Base-by-base conservation (phyloP, 2,329 filamentous ascomycete species). In the Bertia moriformis region DNA sequence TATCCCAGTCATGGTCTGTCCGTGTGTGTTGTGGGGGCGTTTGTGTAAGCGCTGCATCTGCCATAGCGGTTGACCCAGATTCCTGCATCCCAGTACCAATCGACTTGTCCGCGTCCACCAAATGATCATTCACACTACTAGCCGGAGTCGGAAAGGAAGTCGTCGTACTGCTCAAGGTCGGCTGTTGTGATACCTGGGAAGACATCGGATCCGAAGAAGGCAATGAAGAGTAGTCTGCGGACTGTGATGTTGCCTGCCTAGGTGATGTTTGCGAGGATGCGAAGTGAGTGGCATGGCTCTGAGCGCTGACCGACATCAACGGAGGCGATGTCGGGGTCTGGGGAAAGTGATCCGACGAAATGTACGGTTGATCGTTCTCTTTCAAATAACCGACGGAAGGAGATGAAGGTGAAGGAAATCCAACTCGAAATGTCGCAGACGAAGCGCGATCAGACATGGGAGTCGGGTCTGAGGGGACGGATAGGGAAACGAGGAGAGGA, bases 271-370 rank as follows among this genome's bases (percentile, higher is more conserved):
- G 59, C 50, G 56, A 52, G 48, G 60, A 55, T 53, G 55, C 51
- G 51, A 61, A 57, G 48, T 55, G 54, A 49, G 59, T 56, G 54
- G 57, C 63, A 66, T 66, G 59, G 49, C 58, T 64, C 51, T 58
- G 59, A 51, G 61, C 56, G 49, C 58, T 60, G 52, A 63, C 59
- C 57, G 62, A 65, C 63, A 66, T 66, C 56, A 62, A 65, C 55
- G 59, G 58, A 60, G 59, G 56, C 43, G 60, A 63, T 50, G 54
- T 59, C 45, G 39, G 52, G 48, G 44, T 46, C 22, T 46, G 44
- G 37, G 44, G 42, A 17, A 41, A 43, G 24, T 42, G 42, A 39
- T 41, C 32, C 12, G 32, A 35, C 7, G 12, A 35, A 7, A 35
- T 42, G 27, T 45, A 44, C 36, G 43, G 42, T 36, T 40, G 39